Evolutionary conservation across 2,329 filamentous ascomycete species (phyloP), one percentile per base, ranked within the genome.

Genomic region (Sordariomycetes sp.): DNA sequence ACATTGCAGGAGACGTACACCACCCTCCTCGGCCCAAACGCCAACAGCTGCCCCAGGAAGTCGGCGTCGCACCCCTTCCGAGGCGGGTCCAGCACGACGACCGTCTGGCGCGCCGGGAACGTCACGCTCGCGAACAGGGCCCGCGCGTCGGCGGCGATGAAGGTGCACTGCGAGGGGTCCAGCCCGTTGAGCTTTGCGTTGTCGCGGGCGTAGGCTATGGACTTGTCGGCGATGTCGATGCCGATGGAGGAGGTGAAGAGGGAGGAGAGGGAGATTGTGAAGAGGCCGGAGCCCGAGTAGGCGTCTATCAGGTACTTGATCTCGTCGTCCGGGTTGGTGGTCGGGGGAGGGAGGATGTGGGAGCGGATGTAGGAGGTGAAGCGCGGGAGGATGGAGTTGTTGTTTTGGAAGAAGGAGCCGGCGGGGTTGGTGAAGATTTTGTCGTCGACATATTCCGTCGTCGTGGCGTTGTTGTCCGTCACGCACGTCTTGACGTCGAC

Each of bases 1-100:
- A 99, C 94, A 66, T 99, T 99, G 65, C 94, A 99, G 67, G 89
- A 95, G 48, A 99, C 92, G 68, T 99, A 99, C 4, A 96, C 83
- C 12, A 99, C 82, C 59, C 94, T 78, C 61, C 78, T 78, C 0
- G 94, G 92, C 0, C 80, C 87, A 65, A 89, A 96, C 6, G 74
- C 71, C 57, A 96, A 73, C 65, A 99, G 71, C 74, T 99, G 94
- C 17, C 75, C 71, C 50, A 99, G 72, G 69, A 99, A 99, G 61
- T 81, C 81, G 53, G 84, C 82, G 64, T 96, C 92, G 68, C 94
- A 97, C 10, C 94, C 94, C 70, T 97, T 99, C 51, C 94, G 81
- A 7, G 94, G 91, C n/a, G 94, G 94, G 67, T 99, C 94, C 58
- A 99, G 86, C 61, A 99, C 86, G n/a, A 97, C 87, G 42, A 89